phyloP scores from a whole-genome alignment of 2,329 filamentous ascomycete species.

The Tolypocladium tropicale region DNA sequence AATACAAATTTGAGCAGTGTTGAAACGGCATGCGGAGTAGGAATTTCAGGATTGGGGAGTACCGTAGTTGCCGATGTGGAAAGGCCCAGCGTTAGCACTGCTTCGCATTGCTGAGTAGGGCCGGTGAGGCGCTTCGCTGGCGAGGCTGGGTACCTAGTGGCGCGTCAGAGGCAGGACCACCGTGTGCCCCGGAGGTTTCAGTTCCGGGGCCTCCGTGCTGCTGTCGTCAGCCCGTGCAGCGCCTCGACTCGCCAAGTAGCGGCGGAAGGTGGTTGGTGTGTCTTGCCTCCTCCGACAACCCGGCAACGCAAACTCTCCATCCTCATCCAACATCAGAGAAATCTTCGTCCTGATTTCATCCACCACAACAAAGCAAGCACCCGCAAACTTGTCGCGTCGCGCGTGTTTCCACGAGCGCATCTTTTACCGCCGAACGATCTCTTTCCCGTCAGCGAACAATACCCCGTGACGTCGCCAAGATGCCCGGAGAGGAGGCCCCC shows the following conservation, averaged over 20 bases:
- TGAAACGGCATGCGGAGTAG: not conserved
- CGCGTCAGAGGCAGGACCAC: not conserved
- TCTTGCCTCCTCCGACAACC: slow-evolving; percentile 5
- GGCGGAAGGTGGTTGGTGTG: slow-evolving; percentile 2
- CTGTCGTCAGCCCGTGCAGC: slow-evolving; percentile 19
- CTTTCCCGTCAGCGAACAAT: not conserved
- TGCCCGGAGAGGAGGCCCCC: slow-evolving; percentile 47
- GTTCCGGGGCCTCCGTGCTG: slow-evolving; percentile 11
- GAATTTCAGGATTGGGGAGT: too few species aligned
- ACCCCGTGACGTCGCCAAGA: slow-evolving; percentile 18
- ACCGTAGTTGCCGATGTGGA: not conserved
- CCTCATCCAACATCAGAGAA: not conserved
- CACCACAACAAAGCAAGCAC: slow-evolving; percentile 2
- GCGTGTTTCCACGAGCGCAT: not conserved
- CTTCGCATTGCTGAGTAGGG: not conserved
- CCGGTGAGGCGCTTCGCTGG: not conserved
- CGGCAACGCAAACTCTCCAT: slow-evolving; percentile 6
- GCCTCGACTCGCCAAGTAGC: slow-evolving; percentile 17
- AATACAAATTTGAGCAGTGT: too few species aligned
- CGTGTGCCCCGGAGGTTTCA: slow-evolving; percentile 5
- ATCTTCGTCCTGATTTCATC: not conserved
- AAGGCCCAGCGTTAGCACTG: not conserved
- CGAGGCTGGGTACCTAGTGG: not conserved
- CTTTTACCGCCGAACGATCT: not conserved
- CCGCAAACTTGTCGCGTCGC: not conserved